Evolutionary conservation across 495 filamentous ascomycete species (phyloP), one percentile per base, ranked within the genome.

Genomic region (Penicillium canescens): DNA sequence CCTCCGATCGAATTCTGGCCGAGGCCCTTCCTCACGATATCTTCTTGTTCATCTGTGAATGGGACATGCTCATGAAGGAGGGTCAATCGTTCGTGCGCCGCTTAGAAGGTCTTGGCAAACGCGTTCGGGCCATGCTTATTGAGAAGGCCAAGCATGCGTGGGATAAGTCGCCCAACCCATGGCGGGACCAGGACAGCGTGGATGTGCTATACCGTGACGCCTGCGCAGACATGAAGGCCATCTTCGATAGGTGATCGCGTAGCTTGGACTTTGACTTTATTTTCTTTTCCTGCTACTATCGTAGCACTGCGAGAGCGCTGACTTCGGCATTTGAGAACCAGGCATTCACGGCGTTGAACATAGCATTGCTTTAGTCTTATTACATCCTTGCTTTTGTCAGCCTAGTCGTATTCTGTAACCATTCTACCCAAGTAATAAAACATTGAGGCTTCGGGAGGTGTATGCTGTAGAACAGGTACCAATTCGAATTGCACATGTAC

Each of bases 1-100:
- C 87, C 13, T 69, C 78, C 0, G 75, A 81, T 37, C 67, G 75
- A 28, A 67, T 80, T 37, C 66, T 90, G 10, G 39, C 42, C 23
- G 70, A 70, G 6, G 76, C 68, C 5, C 68, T 90, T 11, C 87
- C 88, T 0, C 69, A 80, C 8, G 79, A 88, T 39, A 80, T 91
- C n/a, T 78, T 82, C 21, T 59, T 97, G 40, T 89, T 86, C 56
- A 85, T 89, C 10, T 96, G 91, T 69, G 92, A 96, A 70, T 95
- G 86, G 83, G 92, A 96, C 62, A 94, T 96, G 88, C 70, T 97
- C 21, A 74, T 91, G 35, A 79, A 80, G 3, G 93, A 97, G 66
- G 91, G 86, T 3, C 78, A 89, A 59, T 65, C 72, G 13, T 86
- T 96, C 46, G 79, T 85, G 7, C 75, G 80, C 24, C 76, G 90